Evolutionary conservation across 2,329 filamentous ascomycete genomes (phyloP), one percentile per base, ranked within the genome.

Genomic region (Amauroascus verrucosus): DNA sequence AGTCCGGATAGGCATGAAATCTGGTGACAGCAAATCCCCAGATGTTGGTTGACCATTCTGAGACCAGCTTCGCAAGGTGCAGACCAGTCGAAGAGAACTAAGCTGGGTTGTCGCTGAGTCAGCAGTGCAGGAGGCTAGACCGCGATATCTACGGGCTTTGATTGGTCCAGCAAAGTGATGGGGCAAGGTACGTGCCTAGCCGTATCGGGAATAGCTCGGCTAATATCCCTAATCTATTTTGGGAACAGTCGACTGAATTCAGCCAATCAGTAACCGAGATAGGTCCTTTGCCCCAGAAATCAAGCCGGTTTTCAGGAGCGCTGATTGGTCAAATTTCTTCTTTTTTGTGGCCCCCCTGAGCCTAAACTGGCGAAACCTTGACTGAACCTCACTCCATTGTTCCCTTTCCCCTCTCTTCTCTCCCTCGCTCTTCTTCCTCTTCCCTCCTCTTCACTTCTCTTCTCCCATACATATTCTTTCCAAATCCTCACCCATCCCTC

Each of bases 361-460:
- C n/a, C n/a, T n/a, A n/a, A n/a, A n/a, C n/a, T n/a, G n/a, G n/a
- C n/a, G n/a, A n/a, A n/a, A n/a, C n/a, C n/a, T n/a, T n/a, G n/a
- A n/a, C n/a, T n/a, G n/a, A n/a, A n/a, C n/a, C 32, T 50, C 32
- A 24, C 13, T 45, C 20, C 14, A 13, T 44, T 30, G 3, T 24
- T 38, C 32, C 44, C 16, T 54, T 47, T 38, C 59, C 47, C 52
- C 54, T 20, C 53, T 46, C 51, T n/a, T 58, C 30, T 58, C 59
- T 57, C 55, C 58, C 53, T 54, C 47, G 38, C 40, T 43, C 14
- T 35, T 35, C 14, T 35, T 35, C 14, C 14, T 35, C 14, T 35
- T 35, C 32, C 11, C 14, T 57, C 58, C 54, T 40, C 53, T 54
- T 55, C 54, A 54, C 54, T 50, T 59, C 49, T 49, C 51, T 55